phyloP scores from a whole-genome alignment of 177 flowering plant genomes.

The Telopea speciosissima region DNA sequence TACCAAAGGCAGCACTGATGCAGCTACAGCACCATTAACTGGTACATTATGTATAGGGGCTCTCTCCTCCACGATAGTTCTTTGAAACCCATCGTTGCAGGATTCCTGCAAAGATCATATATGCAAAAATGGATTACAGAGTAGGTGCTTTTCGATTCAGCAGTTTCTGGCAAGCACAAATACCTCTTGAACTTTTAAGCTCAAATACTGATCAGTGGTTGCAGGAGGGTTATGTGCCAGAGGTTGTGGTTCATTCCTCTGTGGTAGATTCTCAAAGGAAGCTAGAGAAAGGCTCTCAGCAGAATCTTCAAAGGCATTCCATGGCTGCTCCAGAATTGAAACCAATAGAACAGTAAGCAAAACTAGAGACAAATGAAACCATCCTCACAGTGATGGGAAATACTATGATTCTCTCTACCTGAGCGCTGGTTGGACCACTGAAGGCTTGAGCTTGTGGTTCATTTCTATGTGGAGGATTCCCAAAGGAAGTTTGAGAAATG shows the following conservation, averaged over 20 bases:
- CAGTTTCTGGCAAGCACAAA: neutral
- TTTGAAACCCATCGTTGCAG: slow-evolving; percentile 19
- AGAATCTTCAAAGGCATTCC: slow-evolving; percentile 75
- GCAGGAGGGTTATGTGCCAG: slow-evolving; percentile 19
- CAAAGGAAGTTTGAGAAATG: too few species aligned
- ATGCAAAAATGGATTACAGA: slow-evolving; percentile 7
- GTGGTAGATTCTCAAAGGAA: slow-evolving; percentile 16
- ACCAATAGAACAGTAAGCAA: neutral
- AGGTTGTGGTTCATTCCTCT: slow-evolving; percentile 26
- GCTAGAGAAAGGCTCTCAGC: slow-evolving; percentile 17
- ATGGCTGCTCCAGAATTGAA: slow-evolving; percentile 31
- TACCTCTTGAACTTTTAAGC: slow-evolving; percentile 31
- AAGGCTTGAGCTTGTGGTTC: too few species aligned
- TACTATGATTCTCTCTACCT: too few species aligned
- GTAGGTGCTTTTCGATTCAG: slow-evolving; percentile 1
- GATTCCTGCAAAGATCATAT: slow-evolving; percentile 27
- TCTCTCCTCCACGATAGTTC: slow-evolving; percentile 16
- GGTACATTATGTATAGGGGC: slow-evolving; percentile 13
- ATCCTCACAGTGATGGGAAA: neutral
- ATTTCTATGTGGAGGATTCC: too few species aligned
- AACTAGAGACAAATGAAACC: neutral
- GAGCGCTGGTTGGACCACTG: too few species aligned
- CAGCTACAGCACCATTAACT: slow-evolving; percentile 15
- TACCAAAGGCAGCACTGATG: slow-evolving; percentile 25
- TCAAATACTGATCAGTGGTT: slow-evolving; percentile 24